Evolutionary conservation across 2,329 filamentous ascomycete species (phyloP), one percentile per base, ranked within the genome.

Genomic region (Microsporum canis): DNA sequence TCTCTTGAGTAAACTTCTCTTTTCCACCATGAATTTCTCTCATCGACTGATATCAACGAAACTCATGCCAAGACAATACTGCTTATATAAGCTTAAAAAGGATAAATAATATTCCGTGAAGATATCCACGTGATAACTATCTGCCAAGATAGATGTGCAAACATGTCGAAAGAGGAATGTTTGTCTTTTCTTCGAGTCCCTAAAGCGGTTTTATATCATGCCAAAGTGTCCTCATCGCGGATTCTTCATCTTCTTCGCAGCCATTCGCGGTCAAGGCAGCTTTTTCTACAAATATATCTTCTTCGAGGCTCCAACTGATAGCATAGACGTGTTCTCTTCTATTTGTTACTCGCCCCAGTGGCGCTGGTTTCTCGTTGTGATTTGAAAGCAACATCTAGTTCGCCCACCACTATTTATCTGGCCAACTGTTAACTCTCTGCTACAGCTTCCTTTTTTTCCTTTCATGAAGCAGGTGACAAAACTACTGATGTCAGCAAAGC

Each of bases 181-280:
- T 65, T 65, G 64, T 61, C 10, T 29, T 4, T 7, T 57, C 55
- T 5, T 8, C 4, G 33, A 56, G 8, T 41, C 36, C n/a, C 34
- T 7, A 41, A 36, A 36, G 55, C 43, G 49, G n/a, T 10, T 53
- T 59, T 43, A 4, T 2, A 29, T 51, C 47, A 63, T 64, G 65
- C 63, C 65, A 66, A 66, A 65, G 65, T 66, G 65, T 66, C 65
- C 65, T 66, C 57, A 64, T 43, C 49, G 55, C 41, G 14, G 27
- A 29, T 55, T 55, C 27, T 55, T n/a, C 17, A 17, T n/a, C 49
- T 34, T 17, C 4, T 34, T 23, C n/a, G 10, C 49, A 34, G 49
- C 10, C 49, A 55, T 57, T 41, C 34, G 29, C 14, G 55, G 49
- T 31, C 49, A 55, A 36, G 49, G 49, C 29, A 55, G 49, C 49